A percentile compares a stretch with the other conserved stretches of the same genome.
These are phyloP conservation scores for Cucumis melo DNA, from an alignment of 306 rosid genomes.

Conservation along the genomic window DNA sequence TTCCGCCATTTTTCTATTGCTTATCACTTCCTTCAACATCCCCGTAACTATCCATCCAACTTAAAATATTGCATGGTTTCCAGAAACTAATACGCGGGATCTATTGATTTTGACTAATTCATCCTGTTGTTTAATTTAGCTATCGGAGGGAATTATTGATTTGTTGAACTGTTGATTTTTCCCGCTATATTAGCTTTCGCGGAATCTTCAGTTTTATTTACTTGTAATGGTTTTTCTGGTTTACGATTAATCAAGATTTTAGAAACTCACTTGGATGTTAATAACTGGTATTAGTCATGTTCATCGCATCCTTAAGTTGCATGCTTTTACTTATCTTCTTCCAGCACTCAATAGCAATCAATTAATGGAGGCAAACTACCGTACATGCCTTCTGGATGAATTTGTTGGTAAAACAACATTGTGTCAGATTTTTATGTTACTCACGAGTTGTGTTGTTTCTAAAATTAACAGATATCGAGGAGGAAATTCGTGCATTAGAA, in stretches of 20 bases:
- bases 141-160: not conserved
- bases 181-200: not conserved
- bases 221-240: not conserved
- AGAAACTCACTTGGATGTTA: not conserved
- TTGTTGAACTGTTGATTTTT: not conserved
- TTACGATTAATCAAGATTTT: not conserved
- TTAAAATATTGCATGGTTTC: not conserved
- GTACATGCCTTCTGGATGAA: not conserved
- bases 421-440: not conserved
- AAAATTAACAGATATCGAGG: slow-evolving; percentile 1
- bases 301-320: not conserved
- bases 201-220: not conserved
- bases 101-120: not conserved
- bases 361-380: not conserved
- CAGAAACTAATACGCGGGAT: not conserved
- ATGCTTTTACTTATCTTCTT: not conserved
- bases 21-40: not conserved
- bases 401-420: not conserved
- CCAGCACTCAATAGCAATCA: not conserved
- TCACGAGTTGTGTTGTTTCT: not conserved
- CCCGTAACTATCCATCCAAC: not conserved
- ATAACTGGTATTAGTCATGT: not conserved
- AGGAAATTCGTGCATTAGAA: slow-evolving; percentile 6
- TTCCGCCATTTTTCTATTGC: not conserved
- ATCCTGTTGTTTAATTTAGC: not conserved